These are phyloP conservation scores for Chlamydomonas reinhardtii DNA, from an alignment of 163 green algal genomes.

Conservation along the genomic window DNA sequence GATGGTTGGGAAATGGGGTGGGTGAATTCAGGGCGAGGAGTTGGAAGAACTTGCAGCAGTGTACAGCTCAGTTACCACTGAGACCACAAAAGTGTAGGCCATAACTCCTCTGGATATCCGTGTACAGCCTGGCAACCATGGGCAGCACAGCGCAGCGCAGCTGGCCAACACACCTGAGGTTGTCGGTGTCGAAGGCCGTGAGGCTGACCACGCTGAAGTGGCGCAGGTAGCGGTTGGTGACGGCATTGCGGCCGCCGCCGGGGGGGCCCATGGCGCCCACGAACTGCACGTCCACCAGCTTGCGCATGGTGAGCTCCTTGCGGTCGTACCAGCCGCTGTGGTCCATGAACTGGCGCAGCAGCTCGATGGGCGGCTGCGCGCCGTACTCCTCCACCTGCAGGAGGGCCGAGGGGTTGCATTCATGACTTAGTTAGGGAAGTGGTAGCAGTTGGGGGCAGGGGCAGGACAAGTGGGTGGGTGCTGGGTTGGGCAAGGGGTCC, in stretches of 20 bases:
- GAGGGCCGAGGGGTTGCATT: no score
- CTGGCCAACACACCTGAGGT: slow-evolving; percentile 61
- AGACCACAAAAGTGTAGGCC: no score
- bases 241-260: slow-evolving; percentile 76
- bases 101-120: no score
- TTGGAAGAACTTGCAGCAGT: neutral
- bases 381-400: slow-evolving; percentile 76
- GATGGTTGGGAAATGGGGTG: neutral
- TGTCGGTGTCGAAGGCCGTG: slow-evolving; percentile 77
- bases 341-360: slow-evolving; percentile 80
- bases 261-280: slow-evolving; percentile 79
- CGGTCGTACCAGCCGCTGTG: slow-evolving; percentile 72
- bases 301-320: slow-evolving; percentile 74
- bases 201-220: slow-evolving; percentile 77
- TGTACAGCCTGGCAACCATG: no score
- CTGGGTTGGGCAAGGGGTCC: no score
- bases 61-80: no score
- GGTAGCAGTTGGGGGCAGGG: no score
- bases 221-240: slow-evolving; percentile 84
- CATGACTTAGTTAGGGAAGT: no score
- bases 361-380: slow-evolving; percentile 77
- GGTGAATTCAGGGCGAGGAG: neutral
- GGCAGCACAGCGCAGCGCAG: no score
- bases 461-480: no score
- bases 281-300: slow-evolving; percentile 76